phyloP scores from a whole-genome alignment of 352 stramenopile genomes.

The Phytophthora boehmeriae region DNA sequence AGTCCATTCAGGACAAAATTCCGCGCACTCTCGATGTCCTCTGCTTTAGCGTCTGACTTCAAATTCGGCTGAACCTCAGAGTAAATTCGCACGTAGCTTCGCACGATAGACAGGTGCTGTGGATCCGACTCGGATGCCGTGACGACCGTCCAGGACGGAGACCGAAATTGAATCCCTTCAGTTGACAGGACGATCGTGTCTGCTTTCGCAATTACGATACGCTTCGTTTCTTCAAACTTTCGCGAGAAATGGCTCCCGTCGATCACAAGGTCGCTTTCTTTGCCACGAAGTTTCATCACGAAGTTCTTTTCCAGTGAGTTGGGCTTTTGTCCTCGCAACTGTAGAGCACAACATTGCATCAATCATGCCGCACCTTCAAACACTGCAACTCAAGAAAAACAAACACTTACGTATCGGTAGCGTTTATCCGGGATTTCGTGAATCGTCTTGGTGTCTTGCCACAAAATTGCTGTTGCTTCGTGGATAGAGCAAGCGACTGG shows the following conservation, averaged over 20 bases:
- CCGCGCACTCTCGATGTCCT: conserved; percentile 15
- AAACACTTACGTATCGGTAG: conserved; percentile 24
- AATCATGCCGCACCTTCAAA: too few relatives aligned
- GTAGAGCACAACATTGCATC: conserved; percentile 1
- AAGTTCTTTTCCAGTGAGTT: conserved; percentile 30
- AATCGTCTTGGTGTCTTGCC: conserved; percentile 22
- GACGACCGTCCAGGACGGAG: conserved; percentile 17
- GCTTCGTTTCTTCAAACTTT: conserved; percentile 23
- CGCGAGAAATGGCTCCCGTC: conserved; percentile 22
- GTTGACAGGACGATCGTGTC: conserved; percentile 21
- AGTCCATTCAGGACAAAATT: conserved; percentile 19
- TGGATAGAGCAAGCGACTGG: conserved; percentile 18
- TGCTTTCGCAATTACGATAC: conserved; percentile 23
- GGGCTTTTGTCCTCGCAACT: conserved; percentile 23
- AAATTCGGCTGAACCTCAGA: conserved; percentile 18
- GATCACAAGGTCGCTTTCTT: conserved; percentile 15
- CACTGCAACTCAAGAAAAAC: conserved; percentile 1
- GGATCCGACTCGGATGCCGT: conserved; percentile 5
- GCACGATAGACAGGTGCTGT: conserved; percentile 3
- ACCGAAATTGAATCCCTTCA: conserved; percentile 19
- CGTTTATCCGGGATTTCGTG: conserved; percentile 26
- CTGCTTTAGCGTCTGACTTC: not conserved
- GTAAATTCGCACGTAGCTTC: conserved; percentile 25
- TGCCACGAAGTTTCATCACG: conserved; percentile 21
- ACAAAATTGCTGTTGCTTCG: conserved; percentile 18